phyloP scores from a whole-genome alignment of 2,329 filamentous ascomycete species.

The Delphinella strobiligena region DNA sequence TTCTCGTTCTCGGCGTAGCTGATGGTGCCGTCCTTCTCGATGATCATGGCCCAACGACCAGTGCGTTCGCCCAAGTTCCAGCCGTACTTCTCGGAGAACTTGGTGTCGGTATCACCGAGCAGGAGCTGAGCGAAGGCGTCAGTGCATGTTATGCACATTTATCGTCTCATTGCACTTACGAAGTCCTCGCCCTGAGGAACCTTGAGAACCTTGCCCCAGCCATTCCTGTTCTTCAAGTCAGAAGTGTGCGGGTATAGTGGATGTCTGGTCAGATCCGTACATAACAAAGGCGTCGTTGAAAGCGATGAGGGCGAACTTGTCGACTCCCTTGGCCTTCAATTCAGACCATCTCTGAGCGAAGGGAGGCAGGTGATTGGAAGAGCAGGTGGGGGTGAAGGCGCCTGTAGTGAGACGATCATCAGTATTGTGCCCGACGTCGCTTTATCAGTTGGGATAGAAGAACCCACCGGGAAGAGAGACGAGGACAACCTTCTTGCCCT shows the following conservation, averaged over 20 bases:
- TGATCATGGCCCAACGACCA: slow-evolving; percentile 64
- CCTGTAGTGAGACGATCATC: no score
- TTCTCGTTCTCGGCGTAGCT: slow-evolving; percentile 66
- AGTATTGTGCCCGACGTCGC: no score
- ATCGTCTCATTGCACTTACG: slow-evolving; percentile 30
- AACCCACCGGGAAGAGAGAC: slow-evolving; percentile 51
- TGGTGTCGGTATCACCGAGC: slow-evolving; percentile 56
- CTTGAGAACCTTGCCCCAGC: slow-evolving; percentile 64
- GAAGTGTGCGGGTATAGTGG: not conserved
- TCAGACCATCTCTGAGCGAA: slow-evolving; percentile 62
- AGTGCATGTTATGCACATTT: not conserved
- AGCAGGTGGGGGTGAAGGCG: slow-evolving; percentile 81
- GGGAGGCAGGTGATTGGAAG: slow-evolving; percentile 65
- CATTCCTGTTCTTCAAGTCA: not conserved
- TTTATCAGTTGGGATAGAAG: not conserved
- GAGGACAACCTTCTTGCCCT: slow-evolving; percentile 58
- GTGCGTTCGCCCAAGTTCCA: slow-evolving; percentile 66
- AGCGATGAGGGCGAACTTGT: slow-evolving; percentile 69
- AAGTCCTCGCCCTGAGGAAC: slow-evolving; percentile 58
- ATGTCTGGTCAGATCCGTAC: no score
- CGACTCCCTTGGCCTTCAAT: slow-evolving; percentile 70
- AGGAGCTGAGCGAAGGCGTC: no score
- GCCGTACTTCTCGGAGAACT: slow-evolving; percentile 58
- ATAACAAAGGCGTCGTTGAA: slow-evolving; percentile 81
- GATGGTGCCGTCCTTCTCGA: slow-evolving; percentile 71